phyloP scores from a whole-genome alignment of 2,329 filamentous ascomycete genomes.

The Sporothrix dimorphospora region DNA sequence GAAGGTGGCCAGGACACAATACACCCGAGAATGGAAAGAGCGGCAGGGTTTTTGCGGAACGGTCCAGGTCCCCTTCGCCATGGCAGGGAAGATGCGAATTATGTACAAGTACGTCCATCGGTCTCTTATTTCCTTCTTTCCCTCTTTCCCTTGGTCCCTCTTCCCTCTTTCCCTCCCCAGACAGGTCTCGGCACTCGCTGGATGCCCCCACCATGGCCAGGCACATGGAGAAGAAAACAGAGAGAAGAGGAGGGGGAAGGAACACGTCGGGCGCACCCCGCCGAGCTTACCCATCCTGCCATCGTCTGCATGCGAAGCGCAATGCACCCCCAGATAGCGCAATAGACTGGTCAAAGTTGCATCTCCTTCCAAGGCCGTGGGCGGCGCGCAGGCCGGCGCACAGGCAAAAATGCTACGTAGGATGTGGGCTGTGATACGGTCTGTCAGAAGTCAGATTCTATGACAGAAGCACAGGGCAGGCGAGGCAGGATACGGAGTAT shows the following conservation, averaged over 20 bases:
- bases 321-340: slow-evolving; percentile 5
- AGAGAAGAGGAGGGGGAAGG: neutral
- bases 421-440: slow-evolving; percentile 4
- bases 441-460: neutral
- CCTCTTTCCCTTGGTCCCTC: neutral
- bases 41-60: neutral
- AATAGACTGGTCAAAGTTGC: slow-evolving; percentile 11
- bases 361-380: slow-evolving; percentile 3
- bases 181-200: neutral
- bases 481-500: neutral
- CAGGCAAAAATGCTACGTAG: slow-evolving; percentile 9
- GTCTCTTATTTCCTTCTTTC: neutral
- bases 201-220: neutral
- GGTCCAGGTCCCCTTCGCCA: neutral
- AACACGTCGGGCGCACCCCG: slow-evolving; percentile 10
- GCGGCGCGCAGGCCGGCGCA: neutral
- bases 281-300: neutral
- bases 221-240: neutral
- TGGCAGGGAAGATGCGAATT: neutral
- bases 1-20: neutral
- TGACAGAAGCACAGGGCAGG: no score
- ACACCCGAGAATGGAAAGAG: slow-evolving; percentile 10
- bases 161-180: neutral
- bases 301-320: slow-evolving; percentile 1
- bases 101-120: neutral